These are phyloP conservation scores for Phaeosphaeriaceae sp. DNA, from an alignment of 2,329 filamentous ascomycete genomes.

Conservation along the genomic window DNA sequence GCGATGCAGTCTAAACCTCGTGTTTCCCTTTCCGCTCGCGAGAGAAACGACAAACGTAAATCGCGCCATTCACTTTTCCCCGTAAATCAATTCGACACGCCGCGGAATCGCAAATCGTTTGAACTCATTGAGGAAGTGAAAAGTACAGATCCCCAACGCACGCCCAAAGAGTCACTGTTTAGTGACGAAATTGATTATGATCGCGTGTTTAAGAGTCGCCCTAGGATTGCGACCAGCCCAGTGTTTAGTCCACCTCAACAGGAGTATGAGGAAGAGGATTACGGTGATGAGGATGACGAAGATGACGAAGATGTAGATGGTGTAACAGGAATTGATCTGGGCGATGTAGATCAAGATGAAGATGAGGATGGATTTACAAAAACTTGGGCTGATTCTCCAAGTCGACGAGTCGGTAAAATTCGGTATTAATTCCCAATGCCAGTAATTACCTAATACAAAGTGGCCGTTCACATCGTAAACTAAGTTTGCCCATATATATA, in stretches of 20 bases:
- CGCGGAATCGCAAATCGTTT: conserved; percentile 45
- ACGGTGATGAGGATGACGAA: conserved; percentile 17
- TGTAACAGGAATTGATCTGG: conserved; percentile 40
- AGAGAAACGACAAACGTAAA: conserved; percentile 25
- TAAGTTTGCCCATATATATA: too few relatives aligned
- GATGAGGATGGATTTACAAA: conserved; percentile 34
- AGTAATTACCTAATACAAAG: not conserved
- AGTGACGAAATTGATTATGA: conserved; percentile 75
- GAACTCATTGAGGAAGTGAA: conserved; percentile 28
- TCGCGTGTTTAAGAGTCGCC: conserved; percentile 83
- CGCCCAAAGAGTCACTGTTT: conserved; percentile 73
- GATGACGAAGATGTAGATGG: conserved; percentile 29
- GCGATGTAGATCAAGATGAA: conserved; percentile 37
- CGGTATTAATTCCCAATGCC: conserved; percentile 1
- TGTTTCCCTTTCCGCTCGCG: conserved; percentile 14
- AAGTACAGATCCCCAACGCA: conserved; percentile 38
- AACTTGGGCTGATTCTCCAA: conserved; percentile 41
- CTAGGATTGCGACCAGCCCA: conserved; percentile 79
- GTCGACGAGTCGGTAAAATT: conserved; percentile 23
- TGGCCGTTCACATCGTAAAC: not conserved
- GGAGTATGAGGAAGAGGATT: conserved; percentile 6
- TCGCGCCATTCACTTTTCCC: conserved; percentile 52
- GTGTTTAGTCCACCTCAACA: conserved; percentile 44
- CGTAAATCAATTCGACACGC: conserved; percentile 64
- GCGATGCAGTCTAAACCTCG: conserved; percentile 55